Base-by-base conservation (phyloP, 1,139 yeast species). In the Debaryomyces coudertii region DNA sequence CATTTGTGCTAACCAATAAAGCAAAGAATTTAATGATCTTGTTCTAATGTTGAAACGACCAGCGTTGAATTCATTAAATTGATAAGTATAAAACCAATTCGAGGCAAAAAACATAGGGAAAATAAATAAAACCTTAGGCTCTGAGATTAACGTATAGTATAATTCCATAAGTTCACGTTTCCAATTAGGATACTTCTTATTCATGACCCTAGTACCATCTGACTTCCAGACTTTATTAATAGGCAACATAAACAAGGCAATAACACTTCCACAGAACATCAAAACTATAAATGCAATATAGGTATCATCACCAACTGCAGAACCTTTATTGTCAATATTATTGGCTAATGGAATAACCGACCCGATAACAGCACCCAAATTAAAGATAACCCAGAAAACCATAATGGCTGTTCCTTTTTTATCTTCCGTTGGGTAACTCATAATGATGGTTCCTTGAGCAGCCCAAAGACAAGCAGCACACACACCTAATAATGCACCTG, bases 61-160 rank as follows among this genome's bases (percentile, higher is more conserved):
- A 33, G 77, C 79, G 59, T 82, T 82, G 60, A 77, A 72, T 50
- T 78, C 79, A 58, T 80, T 80, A 55, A 79, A 81, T 62, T 82
- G 86, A 62, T 82, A 82, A 37, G 86, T 79, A 68, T 80, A 80
- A 66, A 81, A 82, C 83, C 83, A 81, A 68, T 82, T 82, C 35
- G 86, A 79, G 16, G 83, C 74, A 56, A 79, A 78, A 61, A 82
- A 82, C 80, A 80, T 76, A 36, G 84, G 84, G 73, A 81, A 80
- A 58, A 82, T 55, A 25, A 76, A 56, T 40, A 69, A 59, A 46
- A 77, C 75, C 55, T 64, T 69, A 45, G 82, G 81, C 53, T 82
- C 84, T 28, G 58, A 56, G 43, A 61, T 63, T 53, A 82, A 66
- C 42, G 77, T 61, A 45, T 57, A 58, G 49, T 63, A 59, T 57